Evolutionary conservation across 495 filamentous ascomycete species (phyloP).

Genomic region (Xylaria venustula): DNA sequence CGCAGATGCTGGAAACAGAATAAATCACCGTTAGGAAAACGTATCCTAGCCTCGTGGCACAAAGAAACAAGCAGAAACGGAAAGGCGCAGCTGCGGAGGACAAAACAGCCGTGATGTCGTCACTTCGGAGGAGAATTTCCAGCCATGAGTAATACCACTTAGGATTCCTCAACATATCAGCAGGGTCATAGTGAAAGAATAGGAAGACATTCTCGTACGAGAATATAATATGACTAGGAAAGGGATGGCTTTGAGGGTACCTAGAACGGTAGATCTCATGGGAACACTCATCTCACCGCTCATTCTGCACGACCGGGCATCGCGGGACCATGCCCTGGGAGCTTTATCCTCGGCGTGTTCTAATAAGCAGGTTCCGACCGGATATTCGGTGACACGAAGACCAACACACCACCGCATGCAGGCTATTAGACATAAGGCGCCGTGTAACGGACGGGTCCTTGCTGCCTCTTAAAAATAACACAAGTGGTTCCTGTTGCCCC

Average conservation of each 20-base stretch:
- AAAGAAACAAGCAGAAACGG: too few species aligned
- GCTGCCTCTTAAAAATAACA: neutral
- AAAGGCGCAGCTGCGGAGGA: too few species aligned
- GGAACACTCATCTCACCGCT: constrained; percentile 10
- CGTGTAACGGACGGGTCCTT: neutral
- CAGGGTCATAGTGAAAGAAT: too few species aligned
- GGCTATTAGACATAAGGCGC: neutral
- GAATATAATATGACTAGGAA: neutral
- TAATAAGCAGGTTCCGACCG: neutral
- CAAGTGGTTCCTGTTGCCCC: neutral
- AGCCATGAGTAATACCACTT: too few species aligned
- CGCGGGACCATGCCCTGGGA: neutral
- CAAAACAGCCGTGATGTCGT: too few species aligned
- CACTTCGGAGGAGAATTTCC: too few species aligned
- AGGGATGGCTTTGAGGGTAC: too few species aligned
- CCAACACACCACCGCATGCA: neutral
- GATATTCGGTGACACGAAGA: neutral
- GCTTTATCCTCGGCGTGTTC: neutral
- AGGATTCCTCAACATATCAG: too few species aligned
- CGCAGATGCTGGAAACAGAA: too few species aligned
- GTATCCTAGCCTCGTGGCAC: too few species aligned
- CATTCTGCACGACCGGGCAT: constrained; percentile 8
- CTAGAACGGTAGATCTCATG: too few species aligned
- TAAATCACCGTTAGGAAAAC: too few species aligned
- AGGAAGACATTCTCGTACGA: neutral